Conservation (phyloP, 2,329 filamentous ascomycete genomes). For the Colletotrichum melonis region DNA sequence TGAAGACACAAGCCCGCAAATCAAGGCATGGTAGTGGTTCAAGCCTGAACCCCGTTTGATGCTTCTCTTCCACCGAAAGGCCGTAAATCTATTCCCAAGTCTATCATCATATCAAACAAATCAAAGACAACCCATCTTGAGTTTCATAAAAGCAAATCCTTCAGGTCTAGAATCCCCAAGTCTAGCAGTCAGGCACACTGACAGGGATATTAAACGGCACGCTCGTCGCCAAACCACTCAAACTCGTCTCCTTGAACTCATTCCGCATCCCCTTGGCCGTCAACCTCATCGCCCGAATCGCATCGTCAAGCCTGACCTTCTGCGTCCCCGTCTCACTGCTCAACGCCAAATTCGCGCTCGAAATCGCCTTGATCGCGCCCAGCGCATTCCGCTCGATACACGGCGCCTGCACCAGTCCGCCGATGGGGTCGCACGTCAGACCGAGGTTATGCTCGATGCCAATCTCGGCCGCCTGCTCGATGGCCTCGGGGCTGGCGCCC, state of each 20-base stretch:
- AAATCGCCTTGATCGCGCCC: constrained; percentile 63
- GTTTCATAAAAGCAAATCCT: background rate
- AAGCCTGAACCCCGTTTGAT: background rate
- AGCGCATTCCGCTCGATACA: constrained; percentile 64
- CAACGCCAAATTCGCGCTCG: constrained; percentile 60
- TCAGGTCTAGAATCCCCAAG: background rate
- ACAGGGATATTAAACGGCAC: constrained; percentile 62
- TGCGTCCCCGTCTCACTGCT: constrained; percentile 56
- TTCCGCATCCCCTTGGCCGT: constrained; percentile 64
- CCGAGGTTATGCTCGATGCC: constrained; percentile 65
- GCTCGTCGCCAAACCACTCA: constrained; percentile 62
- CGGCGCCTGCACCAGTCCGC: constrained; percentile 61
- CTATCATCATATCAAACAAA: background rate
- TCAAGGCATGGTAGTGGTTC: background rate
- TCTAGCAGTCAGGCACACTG: constrained; percentile 62
- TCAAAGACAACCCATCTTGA: background rate
- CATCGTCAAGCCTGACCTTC: constrained; percentile 62
- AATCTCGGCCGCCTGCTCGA: constrained; percentile 63
- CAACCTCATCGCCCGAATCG: constrained; percentile 61
- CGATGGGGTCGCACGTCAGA: constrained; percentile 62
- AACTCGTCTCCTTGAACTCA: constrained; percentile 64
- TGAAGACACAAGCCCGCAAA: background rate
- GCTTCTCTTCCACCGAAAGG: background rate
- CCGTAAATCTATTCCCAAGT: background rate
- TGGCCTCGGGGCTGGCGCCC: constrained; percentile 61